Evolutionary conservation across 192 early-diverging fungal genomes (phyloP).

Genomic region (Gonapodya sp.): DNA sequence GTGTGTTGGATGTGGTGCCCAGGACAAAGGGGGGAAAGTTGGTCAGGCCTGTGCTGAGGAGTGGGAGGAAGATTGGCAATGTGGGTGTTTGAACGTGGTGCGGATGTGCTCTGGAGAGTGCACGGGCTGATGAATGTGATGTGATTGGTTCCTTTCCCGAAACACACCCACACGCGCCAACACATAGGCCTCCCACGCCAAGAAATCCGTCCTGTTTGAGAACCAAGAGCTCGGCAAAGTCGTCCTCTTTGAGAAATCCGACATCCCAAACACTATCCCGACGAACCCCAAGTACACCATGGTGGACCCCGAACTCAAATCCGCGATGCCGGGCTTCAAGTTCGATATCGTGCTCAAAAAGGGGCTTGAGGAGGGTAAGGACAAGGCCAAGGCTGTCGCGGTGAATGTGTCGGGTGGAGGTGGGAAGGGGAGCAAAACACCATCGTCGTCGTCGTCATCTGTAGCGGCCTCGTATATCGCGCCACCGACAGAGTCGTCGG

Average conservation of each 20-base stretch:
- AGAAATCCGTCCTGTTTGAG: constrained; percentile 4
- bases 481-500: neutral
- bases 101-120: too few relatives aligned
- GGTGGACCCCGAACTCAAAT: neutral
- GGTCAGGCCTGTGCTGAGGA: neutral
- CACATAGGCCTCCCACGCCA: neutral
- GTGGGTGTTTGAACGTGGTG: too few relatives aligned
- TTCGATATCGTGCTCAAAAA: neutral
- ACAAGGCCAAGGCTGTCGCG: neutral
- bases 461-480: neutral
- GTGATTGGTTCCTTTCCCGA: too few relatives aligned
- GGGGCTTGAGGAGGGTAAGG: neutral
- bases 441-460: neutral
- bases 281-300: neutral
- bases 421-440: neutral
- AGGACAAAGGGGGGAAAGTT: neutral
- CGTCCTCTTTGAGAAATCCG: neutral
- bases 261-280: neutral
- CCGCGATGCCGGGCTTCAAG: neutral
- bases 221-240: constrained; percentile 1
- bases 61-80: neutral
- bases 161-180: too few relatives aligned
- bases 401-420: neutral
- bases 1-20: neutral
- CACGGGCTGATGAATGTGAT: too few relatives aligned